Evolutionary conservation across 352 stramenopile species (phyloP).

Genomic region (Phytophthora sansomeana): DNA sequence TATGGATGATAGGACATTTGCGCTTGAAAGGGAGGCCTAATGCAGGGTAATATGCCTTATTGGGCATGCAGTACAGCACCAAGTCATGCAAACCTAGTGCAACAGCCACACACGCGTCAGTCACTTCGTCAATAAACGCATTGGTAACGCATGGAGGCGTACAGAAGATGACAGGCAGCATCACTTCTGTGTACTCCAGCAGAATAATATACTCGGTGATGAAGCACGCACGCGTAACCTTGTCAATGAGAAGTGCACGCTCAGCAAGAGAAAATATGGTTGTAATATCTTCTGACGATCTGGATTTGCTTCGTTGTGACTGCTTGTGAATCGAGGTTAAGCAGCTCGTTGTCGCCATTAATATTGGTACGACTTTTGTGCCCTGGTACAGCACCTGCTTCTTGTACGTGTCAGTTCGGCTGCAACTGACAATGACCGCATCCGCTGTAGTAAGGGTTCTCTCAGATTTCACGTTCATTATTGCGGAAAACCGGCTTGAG

Average conservation of each 20-base stretch:
- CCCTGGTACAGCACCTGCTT: neutral
- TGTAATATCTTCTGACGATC: neutral
- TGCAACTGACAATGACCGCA: neutral
- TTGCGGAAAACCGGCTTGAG: neutral
- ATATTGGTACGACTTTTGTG: neutral
- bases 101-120: too few relatives aligned
- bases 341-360: neutral
- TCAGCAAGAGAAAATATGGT: constrained; percentile 12
- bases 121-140: neutral
- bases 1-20: neutral
- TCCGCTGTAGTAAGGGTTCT: neutral
- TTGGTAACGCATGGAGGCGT: neutral
- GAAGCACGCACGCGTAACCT: constrained; percentile 30
- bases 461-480: neutral
- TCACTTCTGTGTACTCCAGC: constrained; percentile 41
- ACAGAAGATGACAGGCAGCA: constrained; percentile 44
- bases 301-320: neutral
- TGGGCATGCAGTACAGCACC: constrained; percentile 17
- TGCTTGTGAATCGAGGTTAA: neutral
- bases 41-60: constrained; percentile 3
- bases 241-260: constrained; percentile 23
- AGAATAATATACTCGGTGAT: constrained; percentile 48
- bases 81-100: constrained; percentile 8
- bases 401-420: neutral
- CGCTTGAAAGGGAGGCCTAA: constrained; percentile 11